Evolutionary conservation across 139 green algal genomes (phyloP).

Genomic region (Parachlorella kessleri): DNA sequence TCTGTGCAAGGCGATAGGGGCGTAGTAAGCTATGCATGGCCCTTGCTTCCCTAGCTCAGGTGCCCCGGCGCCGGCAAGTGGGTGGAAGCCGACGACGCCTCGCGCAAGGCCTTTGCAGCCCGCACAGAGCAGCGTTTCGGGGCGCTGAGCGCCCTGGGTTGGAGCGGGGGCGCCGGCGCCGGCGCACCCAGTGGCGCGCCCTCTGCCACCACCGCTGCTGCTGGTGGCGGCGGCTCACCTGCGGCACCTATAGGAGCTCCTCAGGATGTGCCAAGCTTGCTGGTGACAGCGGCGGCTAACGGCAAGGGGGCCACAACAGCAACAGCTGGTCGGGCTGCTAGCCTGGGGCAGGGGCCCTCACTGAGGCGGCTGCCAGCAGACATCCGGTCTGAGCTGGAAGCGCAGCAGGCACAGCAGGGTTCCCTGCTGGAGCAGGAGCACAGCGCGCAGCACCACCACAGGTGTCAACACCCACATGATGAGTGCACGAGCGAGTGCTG

Average conservation of each 20-base stretch:
- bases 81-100: conserved; percentile 41
- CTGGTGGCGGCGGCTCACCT: too few species aligned
- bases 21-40: too few species aligned
- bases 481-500: conserved; percentile 32
- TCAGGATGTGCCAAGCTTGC: too few species aligned
- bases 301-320: too few species aligned
- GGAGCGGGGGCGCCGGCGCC: not conserved
- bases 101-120: conserved; percentile 29
- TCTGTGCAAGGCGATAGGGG: too few species aligned
- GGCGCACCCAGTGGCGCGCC: too few species aligned
- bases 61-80: conserved; percentile 57
- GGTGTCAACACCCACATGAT: conserved; percentile 15
- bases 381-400: conserved; percentile 33
- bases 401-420: conserved; percentile 8
- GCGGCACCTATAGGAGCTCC: too few species aligned
- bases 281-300: too few species aligned
- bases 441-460: conserved; percentile 16
- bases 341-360: not conserved
- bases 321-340: too few species aligned
- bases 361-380: conserved; percentile 37
- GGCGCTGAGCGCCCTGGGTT: conserved; percentile 22
- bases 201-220: not conserved
- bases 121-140: conserved; percentile 26
- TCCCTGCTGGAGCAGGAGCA: not conserved
- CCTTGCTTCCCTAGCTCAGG: too few species aligned